Base-by-base conservation (phyloP, 2,329 filamentous ascomycete species). In the Elsinoe australis region DNA sequence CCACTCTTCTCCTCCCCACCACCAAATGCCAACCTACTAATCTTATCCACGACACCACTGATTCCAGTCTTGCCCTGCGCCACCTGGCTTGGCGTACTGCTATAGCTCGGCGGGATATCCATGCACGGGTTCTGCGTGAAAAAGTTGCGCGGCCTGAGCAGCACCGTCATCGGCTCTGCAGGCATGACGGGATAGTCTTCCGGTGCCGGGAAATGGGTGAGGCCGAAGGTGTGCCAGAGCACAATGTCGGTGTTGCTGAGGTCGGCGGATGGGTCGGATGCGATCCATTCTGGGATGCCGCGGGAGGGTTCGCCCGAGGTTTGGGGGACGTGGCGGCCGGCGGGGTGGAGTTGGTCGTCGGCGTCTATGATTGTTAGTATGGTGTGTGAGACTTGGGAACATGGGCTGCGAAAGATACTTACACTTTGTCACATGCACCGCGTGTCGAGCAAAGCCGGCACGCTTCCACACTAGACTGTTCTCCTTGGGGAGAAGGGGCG, bases 171-270 rank as follows among this genome's bases (percentile, higher is more conserved):
- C 0, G 86, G 85, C 71, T 72, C 61, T 12, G 60, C 60, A 24
- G 87, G 87, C 88, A 95, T 95, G 57, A 95, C 74, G 22, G 89
- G 89, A 71, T 87, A 95, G 65, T 95, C 89, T 62, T 95, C 89
- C 0, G 88, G 87, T 0, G 85, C 72, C 0, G 89, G 88, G 71
- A 95, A 90, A 63, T 95, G 89, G 0, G 84, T 90, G 28, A 95
- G 73, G 28, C 89, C 89, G 59, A 95, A 95, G 0, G 87, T 94
- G 68, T 95, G 88, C 88, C 88, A 95, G 12, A 95, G 76, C 1
- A 95, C 88, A 22, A 95, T 70, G 62, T 95, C 86, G 0, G 81
- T 85, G 70, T 95, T 51, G 22, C 36, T 48, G 55, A 94, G 80
- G 19, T 71, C 76, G 50, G 76, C 79, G 36, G 69, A 69, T 9